Percentiles rank a stretch among this genome's conserved stretches.
phyloP scores from a whole-genome alignment of 805 yeast species.

The Yarrowia sp. region DNA sequence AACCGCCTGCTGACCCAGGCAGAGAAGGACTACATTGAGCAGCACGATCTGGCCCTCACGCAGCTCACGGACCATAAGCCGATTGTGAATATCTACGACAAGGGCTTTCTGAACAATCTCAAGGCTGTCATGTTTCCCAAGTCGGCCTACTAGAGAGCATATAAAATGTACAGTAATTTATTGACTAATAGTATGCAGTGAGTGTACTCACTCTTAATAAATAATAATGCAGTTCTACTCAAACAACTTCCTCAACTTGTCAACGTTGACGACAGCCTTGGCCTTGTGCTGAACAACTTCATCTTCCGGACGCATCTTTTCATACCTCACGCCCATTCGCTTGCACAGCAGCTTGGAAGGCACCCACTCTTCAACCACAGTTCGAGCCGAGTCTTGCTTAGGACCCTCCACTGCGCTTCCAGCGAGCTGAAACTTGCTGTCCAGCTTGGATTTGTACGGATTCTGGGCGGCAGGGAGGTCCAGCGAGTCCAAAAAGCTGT shows the following conservation, averaged over 20 bases:
- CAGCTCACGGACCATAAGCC: conserved; percentile 35
- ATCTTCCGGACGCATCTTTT: neutral
- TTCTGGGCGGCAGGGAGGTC: neutral
- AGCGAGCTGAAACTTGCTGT: neutral
- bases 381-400: neutral
- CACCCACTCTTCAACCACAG: neutral
- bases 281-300: neutral
- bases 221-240: no score
- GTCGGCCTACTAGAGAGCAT: neutral
- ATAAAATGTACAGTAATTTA: neutral
- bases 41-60: conserved; percentile 30
- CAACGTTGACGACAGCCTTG: no score
- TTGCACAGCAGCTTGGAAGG: neutral
- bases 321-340: neutral
- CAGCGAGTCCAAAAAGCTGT: neutral
- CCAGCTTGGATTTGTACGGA: neutral
- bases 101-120: conserved; percentile 38
- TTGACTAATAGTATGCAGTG: no score
- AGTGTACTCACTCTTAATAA: no score
- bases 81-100: conserved; percentile 43
- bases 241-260: neutral
- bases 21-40: conserved; percentile 35
- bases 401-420: neutral
- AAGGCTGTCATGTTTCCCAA: conserved; percentile 12
- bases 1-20: conserved; percentile 36